These are phyloP conservation scores for Capronia americana DNA, from an alignment of 2,329 filamentous ascomycete species.

Conservation along the genomic window DNA sequence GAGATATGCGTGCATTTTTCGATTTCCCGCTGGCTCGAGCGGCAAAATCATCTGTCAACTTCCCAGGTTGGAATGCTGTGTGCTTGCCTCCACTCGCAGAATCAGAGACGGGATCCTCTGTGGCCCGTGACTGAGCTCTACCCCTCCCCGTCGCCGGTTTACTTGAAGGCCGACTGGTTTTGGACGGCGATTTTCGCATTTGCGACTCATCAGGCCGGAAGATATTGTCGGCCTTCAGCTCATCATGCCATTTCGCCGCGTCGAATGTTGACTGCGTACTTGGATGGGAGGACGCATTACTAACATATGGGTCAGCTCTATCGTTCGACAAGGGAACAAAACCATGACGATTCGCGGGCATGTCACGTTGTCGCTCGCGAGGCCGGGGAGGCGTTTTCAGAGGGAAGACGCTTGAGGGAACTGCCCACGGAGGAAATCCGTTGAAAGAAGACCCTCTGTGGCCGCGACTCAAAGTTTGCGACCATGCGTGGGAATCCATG, in stretches of 20 bases:
- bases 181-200: slow-evolving; percentile 40
- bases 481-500: slow-evolving; percentile 23
- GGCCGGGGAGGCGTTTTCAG: slow-evolving; percentile 28
- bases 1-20: slow-evolving; percentile 8
- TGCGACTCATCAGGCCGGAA: slow-evolving; percentile 45
- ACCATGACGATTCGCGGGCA: neutral
- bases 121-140: slow-evolving; percentile 28
- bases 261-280: slow-evolving; percentile 48
- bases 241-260: slow-evolving; percentile 50
- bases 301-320: slow-evolving; percentile 25
- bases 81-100: slow-evolving; percentile 33
- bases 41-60: slow-evolving; percentile 35
- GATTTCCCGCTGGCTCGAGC: slow-evolving; percentile 18
- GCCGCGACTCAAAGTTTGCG: slow-evolving; percentile 12
- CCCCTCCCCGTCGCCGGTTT: slow-evolving; percentile 33
- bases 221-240: slow-evolving; percentile 47
- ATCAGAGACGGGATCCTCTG: slow-evolving; percentile 20
- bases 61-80: slow-evolving; percentile 34
- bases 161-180: slow-evolving; percentile 25
- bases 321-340: slow-evolving; percentile 9
- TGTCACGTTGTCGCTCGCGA: slow-evolving; percentile 11
- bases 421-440: slow-evolving; percentile 40
- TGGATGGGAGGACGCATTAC: slow-evolving; percentile 42
- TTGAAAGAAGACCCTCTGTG: slow-evolving; percentile 30
- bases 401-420: slow-evolving; percentile 40